Evolutionary conservation across 306 rosid species (phyloP), one percentile per base, ranked within the genome.

Genomic region (Prunus fruticosa): DNA sequence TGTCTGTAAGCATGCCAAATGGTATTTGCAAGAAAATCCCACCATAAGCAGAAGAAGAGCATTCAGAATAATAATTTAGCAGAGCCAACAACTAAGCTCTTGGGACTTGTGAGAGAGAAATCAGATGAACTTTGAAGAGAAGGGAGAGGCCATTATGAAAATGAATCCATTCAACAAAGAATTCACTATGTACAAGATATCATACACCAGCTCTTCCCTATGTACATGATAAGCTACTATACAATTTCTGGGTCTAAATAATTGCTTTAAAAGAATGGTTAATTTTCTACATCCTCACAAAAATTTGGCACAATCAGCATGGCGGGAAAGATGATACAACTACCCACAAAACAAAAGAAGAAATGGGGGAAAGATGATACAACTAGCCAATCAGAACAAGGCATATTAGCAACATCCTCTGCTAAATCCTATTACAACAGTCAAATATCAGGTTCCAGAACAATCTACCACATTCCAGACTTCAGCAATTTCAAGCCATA

Each of bases 351-450:
- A 46, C 74, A 68, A 46, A 67, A 41, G 43, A 38, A 38, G 43
- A 75, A 71, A 62, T 61, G 49, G 15, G 62, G 74, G 76, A 32
- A 64, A 72, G 76, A 84, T 54, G 88, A 87, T 88, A 90, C 97
- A 83, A 79, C 77, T 71, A 84, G 85, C 88, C 87, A 90, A 88
- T 74, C 41, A 88, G 66, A 87, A 73, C 20, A 70, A 58, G 56
- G 82, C 87, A 84, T 78, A 90, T 78, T 62, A 87, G 73, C 90
- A 91, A 66, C 93, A 89, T 82, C 94, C 86, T 85, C 84, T 71
- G 80, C 90, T 86, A 86, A 80, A 85, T 82, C 93, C 97, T 89
- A 89, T 51, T 91, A 89, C 95, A 91, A 82, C 78, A 85, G 80
- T 83, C 87, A 89, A 82, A 87, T 79, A 88, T 66, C 64, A 81